Base-by-base conservation (phyloP, 176 grass and related monocot genomes). In the Aechmea fasciata region DNA sequence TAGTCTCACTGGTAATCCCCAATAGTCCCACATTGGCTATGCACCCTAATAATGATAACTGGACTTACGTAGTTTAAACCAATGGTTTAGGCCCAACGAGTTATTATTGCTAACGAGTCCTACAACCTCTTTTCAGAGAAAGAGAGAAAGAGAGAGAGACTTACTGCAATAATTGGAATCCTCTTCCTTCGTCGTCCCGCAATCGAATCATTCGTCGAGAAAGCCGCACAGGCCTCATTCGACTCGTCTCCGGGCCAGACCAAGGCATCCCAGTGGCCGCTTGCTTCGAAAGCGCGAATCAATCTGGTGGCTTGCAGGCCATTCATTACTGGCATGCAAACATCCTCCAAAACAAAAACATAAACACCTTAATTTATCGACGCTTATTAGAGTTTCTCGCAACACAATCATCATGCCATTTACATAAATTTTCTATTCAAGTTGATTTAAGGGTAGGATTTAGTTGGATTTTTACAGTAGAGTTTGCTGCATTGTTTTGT, bases 291-390 rank as follows among this genome's bases (percentile, higher is more conserved):
- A 18, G 68, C 73, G 70, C 92, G 92, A 67, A 96, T 91, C 68
- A 85, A 84, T 77, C 62, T 91, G 68, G 92, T 91, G 70, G 92
- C 92, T 96, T 96, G 85, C 66, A 96, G 68, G 17, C 92, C 92
- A 80, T 96, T 88, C 92, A 96, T 91, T 83, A 87, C 78, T 78
- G 88, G 92, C 92, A 96, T 96, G 75, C 84, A 83, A 71, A 96
- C 85, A 89, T 96, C 92, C 92, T 96, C 76, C 47, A 28, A 70
- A 75, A 26, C 11, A 89, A 28, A 64, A 66, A 1, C 10, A 70
- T 20, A 24, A 80, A 17, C 9, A n/a, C 9, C 63, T 59, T 67
- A 13, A 53, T 49, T 64, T 77, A 47, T 55, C 9, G 11, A 52
- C 13, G 74, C 68, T 23, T 28, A 84, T 23, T 23, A 15, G 19